Evolutionary conservation across 306 rosid genomes (phyloP), one percentile per base, ranked within the genome.

Genomic region (Cucurbita ficifolia): DNA sequence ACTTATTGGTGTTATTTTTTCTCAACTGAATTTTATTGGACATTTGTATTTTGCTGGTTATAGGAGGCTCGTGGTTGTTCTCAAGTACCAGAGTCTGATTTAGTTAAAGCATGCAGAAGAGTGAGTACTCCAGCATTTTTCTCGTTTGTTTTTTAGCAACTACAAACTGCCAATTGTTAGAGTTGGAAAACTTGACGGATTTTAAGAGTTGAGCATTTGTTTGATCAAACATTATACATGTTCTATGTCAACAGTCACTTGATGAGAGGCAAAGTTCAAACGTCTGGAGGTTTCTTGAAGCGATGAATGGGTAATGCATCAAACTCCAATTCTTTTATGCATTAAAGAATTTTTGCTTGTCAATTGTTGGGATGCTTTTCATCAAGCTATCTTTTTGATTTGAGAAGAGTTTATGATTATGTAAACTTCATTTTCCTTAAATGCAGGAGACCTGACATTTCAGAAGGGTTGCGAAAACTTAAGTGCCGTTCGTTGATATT

Each of bases 271-370:
- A 85, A 79, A 85, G 99, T 79, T 81, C 83, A 62, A 94, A 91
- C 68, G 87, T 91, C 45, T 91, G 96, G 99, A 82, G 95, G 80
- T 88, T 91, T 79, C 97, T 94, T 48, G 96, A 94, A 85, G 99
- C 97, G 61, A 80, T 94, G 62, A 91, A 91, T 77, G 88, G 91
- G 99, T 91, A 65, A 64, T 63, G 36, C n/a, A 64, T 64, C 13
- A 0, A 68, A 46, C 73, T 46, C 21, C n/a, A 19, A 42, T 11
- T 21, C 24, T 42, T 46, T 11, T n/a, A n/a, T 40, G 17, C 35
- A 7, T n/a, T 9, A 2, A 40, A 18, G 50, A 45, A 2, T 42
- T 42, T 63, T 22, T 19, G 29, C 53, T 3, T 19, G 54, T 19
- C 39, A 45, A 67, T 67, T 46, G 72, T 67, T 67, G 35, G 33